Evolutionary conservation across 306 rosid genomes (phyloP).

Genomic region (Dryas alaskensis): DNA sequence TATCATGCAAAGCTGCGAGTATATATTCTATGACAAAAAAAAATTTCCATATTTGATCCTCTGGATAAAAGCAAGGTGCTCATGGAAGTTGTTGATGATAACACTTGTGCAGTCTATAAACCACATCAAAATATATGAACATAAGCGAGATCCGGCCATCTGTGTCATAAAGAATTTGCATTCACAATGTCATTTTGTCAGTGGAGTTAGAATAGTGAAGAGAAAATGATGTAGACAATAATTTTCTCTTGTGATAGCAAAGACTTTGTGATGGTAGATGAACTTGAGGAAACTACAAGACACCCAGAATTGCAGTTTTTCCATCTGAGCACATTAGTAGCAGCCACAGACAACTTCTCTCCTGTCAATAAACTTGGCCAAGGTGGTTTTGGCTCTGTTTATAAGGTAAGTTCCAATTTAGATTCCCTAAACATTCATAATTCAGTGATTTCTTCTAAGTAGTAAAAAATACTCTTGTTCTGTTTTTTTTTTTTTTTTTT

Average conservation of each 20-base stretch:
- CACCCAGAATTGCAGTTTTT: conserved; percentile 7
- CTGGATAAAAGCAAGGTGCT: no score
- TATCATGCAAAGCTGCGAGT: background rate
- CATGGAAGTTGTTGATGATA: no score
- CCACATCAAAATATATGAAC: no score
- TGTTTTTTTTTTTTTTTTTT: background rate
- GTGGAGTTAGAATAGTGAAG: background rate
- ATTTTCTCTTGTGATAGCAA: background rate
- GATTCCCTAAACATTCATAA: background rate
- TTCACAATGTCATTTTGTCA: background rate
- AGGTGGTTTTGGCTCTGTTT: conserved; percentile 26
- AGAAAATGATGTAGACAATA: background rate
- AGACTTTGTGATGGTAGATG: background rate
- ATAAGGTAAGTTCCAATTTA: background rate
- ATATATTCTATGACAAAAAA: no score
- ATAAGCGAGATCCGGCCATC: no score
- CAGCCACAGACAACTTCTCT: conserved; percentile 17
- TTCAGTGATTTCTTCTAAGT: background rate
- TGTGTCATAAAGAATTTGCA: no score
- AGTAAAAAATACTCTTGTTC: background rate
- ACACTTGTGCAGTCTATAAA: background rate
- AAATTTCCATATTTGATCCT: no score
- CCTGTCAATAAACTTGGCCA: conserved; percentile 11
- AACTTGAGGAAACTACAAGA: conserved; percentile 7
- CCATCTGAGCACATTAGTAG: conserved; percentile 2